These are phyloP conservation scores for Hortaea sp. DNA, from an alignment of 2,329 filamentous ascomycete species.

Conservation along the genomic window DNA sequence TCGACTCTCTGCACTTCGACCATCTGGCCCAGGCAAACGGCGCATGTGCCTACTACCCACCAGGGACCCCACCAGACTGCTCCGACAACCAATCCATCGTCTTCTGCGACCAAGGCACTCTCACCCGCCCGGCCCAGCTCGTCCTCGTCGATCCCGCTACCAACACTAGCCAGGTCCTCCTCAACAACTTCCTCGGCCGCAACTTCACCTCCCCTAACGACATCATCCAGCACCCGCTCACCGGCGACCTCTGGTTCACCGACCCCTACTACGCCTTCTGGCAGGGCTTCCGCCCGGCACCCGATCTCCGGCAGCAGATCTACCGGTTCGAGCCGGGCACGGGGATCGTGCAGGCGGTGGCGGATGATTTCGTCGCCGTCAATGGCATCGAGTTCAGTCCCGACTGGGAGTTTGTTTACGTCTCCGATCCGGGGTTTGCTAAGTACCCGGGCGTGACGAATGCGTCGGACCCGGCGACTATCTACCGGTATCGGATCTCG, in stretches of 20 bases:
- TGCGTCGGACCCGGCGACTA: constrained; percentile 29
- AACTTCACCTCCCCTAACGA: constrained; percentile 54
- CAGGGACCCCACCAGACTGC: constrained; percentile 19
- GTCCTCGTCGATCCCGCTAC: constrained; percentile 19
- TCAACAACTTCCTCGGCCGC: constrained; percentile 54
- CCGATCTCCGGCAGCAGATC: constrained; percentile 46
- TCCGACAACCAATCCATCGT: constrained; percentile 22
- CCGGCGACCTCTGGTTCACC: constrained; percentile 52
- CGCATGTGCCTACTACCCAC: constrained; percentile 22
- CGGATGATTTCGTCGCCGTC: constrained; percentile 46
- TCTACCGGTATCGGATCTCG: constrained; percentile 34
- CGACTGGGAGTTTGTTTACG: constrained; percentile 41
- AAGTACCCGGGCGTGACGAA: constrained; percentile 21
- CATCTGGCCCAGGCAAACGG: constrained; percentile 22
- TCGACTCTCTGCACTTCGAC: constrained; percentile 17
- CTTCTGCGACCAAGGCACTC: constrained; percentile 24
- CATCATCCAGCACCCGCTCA: constrained; percentile 42
- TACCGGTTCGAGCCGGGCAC: constrained; percentile 47
- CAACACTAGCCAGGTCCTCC: constrained; percentile 25
- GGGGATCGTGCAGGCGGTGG: constrained; percentile 44
- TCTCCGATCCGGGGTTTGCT: constrained; percentile 44
- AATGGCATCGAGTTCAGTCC: constrained; percentile 51
- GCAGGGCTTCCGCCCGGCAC: constrained; percentile 38
- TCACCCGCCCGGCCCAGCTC: constrained; percentile 16
- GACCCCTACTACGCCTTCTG: constrained; percentile 30